Evolutionary conservation across 441 rosid species (phyloP), one percentile per base, ranked within the genome.

Genomic region (Cnidoscolus chayamansa): DNA sequence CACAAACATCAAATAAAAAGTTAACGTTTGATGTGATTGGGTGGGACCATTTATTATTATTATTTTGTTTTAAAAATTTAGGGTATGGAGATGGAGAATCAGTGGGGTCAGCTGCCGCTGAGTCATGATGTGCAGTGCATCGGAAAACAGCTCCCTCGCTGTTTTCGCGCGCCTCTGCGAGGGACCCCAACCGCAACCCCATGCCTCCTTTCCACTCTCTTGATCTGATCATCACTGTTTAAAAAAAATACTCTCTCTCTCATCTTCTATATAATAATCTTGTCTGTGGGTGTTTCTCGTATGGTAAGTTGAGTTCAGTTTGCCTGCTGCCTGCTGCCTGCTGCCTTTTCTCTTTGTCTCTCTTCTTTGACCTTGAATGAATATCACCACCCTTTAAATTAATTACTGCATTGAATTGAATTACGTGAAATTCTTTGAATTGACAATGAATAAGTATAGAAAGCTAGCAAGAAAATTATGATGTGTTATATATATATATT

Each of bases 61-160:
- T 3, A 40, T 3, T 3, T 40, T 40, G 45, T 35, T 2, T 2
- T 2, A 35, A 40, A 40, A 40, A 3, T 40, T 40, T 40, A 40
- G 45, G 7, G 45, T 40, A 40, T 4, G 54, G 2, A 15, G 4
- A 1, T 0, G 49, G n/a, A 0, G 30, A 64, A 59, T 56, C 47
- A 62, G 77, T 30, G 57, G 60, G 50, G 68, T 40, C 45, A 40
- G 16, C 7, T 79, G 53, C 53, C 0, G 67, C 40, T 8, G 75
- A 63, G 75, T 49, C 61, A 50, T 65, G 72, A 58, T 63, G 70
- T 71, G 19, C 58, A 30, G 16, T 72, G 86, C 89, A 77, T 85
- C 77, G 89, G 91, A 91, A 86, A 87, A 87, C 91, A 89, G 88
- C 88, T 82, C 91, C 83, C 91, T 90, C 94, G 91, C 90, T 89